phyloP scores from a whole-genome alignment of 108 stramenopile genomes.

The Nitzschia sp. region DNA sequence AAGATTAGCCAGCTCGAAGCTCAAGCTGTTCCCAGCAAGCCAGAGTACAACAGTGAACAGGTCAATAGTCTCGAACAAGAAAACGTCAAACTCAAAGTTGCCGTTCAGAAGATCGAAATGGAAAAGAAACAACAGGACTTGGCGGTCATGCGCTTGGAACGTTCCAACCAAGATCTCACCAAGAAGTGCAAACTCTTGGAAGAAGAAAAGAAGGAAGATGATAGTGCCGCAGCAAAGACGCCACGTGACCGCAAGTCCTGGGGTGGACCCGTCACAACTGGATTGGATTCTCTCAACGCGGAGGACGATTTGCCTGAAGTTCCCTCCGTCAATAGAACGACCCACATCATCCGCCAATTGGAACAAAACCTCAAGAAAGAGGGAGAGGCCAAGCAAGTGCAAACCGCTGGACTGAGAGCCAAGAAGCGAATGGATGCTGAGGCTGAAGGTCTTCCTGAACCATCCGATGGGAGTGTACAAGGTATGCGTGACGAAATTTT shows the following conservation, averaged over 20 bases:
- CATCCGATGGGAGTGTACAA: constrained; percentile 3
- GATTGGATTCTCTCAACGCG: background rate
- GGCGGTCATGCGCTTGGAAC: background rate
- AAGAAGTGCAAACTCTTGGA: background rate
- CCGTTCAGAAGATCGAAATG: constrained; percentile 6
- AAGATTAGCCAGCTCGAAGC: background rate
- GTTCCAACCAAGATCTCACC: constrained; percentile 4
- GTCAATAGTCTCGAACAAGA: constrained; percentile 11
- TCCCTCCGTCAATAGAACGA: constrained; percentile 19
- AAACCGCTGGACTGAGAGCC: constrained; percentile 1
- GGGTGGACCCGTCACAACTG: background rate
- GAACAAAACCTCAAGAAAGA: constrained; percentile 31
- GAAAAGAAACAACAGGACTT: constrained; percentile 9
- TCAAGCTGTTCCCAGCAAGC: background rate
- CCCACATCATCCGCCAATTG: constrained; percentile 24
- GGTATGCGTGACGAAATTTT: constrained; percentile 18
- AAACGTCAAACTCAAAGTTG: constrained; percentile 1
- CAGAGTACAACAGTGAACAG: background rate
- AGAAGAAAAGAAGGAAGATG: background rate
- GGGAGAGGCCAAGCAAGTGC: constrained; percentile 5
- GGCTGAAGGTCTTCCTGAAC: constrained; percentile 1
- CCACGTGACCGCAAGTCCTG: constrained; percentile 3
- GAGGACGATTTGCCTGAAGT: background rate
- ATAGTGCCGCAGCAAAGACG: background rate
- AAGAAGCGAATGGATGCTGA: constrained; percentile 2